These are phyloP conservation scores for Kokia cookei DNA, from an alignment of 441 rosid species.

Conservation along the genomic window DNA sequence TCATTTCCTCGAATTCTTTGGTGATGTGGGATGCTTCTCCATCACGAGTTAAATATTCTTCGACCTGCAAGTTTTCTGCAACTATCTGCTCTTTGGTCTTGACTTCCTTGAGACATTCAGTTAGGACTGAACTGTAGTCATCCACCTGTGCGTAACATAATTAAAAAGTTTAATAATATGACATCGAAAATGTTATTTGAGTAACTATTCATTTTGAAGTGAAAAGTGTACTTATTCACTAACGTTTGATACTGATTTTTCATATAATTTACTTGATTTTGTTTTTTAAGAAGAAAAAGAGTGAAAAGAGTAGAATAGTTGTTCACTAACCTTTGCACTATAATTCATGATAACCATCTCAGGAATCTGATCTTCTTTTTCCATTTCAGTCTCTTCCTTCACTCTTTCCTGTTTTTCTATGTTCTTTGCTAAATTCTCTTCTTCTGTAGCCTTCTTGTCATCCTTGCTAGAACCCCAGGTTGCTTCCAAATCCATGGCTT, in stretches of 20 bases:
- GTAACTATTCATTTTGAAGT: too few relatives aligned
- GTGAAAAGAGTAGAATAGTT: not conserved
- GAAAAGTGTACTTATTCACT: too few relatives aligned
- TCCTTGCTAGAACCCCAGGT: conserved; percentile 1
- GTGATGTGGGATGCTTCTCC: conserved; percentile 10
- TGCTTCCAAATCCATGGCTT: conserved; percentile 7
- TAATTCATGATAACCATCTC: not conserved
- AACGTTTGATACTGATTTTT: not conserved
- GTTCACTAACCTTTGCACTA: not conserved
- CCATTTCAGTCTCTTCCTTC: conserved; percentile 17
- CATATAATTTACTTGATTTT: not conserved
- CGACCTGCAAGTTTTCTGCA: conserved; percentile 5
- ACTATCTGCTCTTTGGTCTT: conserved; percentile 19
- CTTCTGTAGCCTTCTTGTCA: conserved; percentile 11
- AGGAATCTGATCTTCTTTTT: conserved; percentile 1
- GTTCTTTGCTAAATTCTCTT: conserved; percentile 13
- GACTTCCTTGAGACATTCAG: conserved; percentile 7
- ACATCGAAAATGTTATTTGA: too few relatives aligned
- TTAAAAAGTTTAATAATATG: not conserved
- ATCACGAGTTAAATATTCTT: not conserved
- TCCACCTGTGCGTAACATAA: conserved; percentile 25
- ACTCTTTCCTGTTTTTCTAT: conserved; percentile 11
- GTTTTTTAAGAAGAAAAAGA: not conserved
- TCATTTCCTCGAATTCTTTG: conserved; percentile 12
- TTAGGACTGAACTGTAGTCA: conserved; percentile 4